Evolutionary conservation across 164 flowering plant genomes (phyloP).

Genomic region (Protea cynaroides): DNA sequence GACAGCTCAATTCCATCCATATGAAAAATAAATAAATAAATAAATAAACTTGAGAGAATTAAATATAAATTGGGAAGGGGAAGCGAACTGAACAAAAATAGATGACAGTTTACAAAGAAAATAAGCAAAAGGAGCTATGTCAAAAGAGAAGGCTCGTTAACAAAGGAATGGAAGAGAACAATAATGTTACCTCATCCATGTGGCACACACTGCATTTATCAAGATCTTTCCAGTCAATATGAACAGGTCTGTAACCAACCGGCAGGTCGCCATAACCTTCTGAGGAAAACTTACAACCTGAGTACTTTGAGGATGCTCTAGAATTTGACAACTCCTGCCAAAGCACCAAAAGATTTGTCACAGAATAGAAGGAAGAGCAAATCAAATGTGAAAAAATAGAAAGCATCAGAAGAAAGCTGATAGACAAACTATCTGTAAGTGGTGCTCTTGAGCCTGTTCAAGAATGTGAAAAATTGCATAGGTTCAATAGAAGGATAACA

Average conservation of each 20-base stretch:
- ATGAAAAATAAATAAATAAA: too few relatives aligned
- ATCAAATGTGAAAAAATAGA: not conserved
- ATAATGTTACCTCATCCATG: conserved; percentile 90
- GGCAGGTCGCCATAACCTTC: conserved; percentile 36
- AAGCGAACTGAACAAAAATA: conserved; percentile 1
- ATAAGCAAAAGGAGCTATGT: not conserved
- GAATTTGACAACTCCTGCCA: conserved; percentile 54
- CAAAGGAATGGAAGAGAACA: conserved; percentile 1
- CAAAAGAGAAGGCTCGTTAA: not conserved
- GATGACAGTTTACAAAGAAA: not conserved
- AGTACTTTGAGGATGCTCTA: conserved; percentile 31
- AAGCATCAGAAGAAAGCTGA: too few relatives aligned
- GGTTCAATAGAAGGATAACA: not conserved
- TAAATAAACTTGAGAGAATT: not conserved
- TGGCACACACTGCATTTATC: conserved; percentile 96
- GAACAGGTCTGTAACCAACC: conserved; percentile 73
- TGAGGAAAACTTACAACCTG: conserved; percentile 30
- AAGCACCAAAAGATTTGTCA: not conserved
- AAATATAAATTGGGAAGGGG: not conserved
- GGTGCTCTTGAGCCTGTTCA: too few relatives aligned
- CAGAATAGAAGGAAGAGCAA: conserved; percentile 1
- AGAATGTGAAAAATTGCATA: not conserved
- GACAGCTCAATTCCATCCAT: conserved; percentile 11
- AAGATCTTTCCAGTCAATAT: conserved; percentile 88
- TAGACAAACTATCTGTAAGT: too few relatives aligned